Base-by-base conservation (phyloP, 2,329 filamentous ascomycete species). In the Phialocephala sp. region DNA sequence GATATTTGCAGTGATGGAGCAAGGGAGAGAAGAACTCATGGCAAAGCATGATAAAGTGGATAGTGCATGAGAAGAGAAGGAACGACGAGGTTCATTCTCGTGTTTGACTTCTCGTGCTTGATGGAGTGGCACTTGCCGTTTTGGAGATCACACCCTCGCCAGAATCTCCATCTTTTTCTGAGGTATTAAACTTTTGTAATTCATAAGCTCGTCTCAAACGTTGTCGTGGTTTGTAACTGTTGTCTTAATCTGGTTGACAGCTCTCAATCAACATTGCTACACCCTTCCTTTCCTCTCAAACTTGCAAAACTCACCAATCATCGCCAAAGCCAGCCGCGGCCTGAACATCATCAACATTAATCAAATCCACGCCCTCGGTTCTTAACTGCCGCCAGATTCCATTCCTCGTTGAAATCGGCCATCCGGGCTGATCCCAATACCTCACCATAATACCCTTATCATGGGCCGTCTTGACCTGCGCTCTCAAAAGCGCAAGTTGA, bases 381-480 rank as follows among this genome's bases (percentile, higher is more conserved):
- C 83, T 74, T 56, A 89, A 72, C 1, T 80, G 76, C 56, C 81
- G 78, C 87, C 87, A 89, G 8, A 89, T 77, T 32, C 78, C 78
- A 72, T 88, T 84, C 57, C 86, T 78, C 36, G 82, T 74, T 35
- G 77, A 77, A 4, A 84, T 72, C 2, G 87, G 86, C 86, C 86
- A 88, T 9, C 74, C 76, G 0, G 87, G 87, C 36, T 84, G 79
- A 32, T 84, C 83, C 87, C 87, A 89, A 71, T 88, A 89, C 60
- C 87, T 77, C 4, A 83, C 80, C 72, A 82, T 83, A 55, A 75
- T 75, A 0, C 86, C 86, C 66, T 81, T 79, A 12, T 71, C 73
- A 69, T 86, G 84, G 54, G 72, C 86, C 55, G 77, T 75, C 20
- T 74, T 68, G 15, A 87, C 75, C 57, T 86, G 84, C 15, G 68